These are phyloP conservation scores for Psilocybe azurescens DNA, from an alignment of 768 basidiomycete genomes.

Conservation along the genomic window DNA sequence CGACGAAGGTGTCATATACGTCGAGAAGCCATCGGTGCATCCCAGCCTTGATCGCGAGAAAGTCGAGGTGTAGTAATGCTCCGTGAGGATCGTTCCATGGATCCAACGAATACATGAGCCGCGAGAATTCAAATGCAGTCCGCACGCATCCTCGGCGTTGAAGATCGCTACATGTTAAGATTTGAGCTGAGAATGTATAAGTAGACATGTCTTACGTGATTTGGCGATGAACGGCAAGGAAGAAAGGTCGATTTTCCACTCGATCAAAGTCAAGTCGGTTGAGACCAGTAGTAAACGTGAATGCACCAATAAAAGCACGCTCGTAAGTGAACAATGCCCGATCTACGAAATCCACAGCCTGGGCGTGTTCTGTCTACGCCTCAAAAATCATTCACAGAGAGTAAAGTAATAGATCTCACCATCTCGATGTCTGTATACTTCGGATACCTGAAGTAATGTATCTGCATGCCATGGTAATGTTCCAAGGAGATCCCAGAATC, in stretches of 20 bases:
- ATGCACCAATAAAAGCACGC: slow-evolving; percentile 86
- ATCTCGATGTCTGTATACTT: too few species aligned
- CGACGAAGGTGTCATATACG: slow-evolving; percentile 56
- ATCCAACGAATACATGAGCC: slow-evolving; percentile 85
- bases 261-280: slow-evolving; percentile 89
- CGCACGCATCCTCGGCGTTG: slow-evolving; percentile 89
- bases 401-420: too few species aligned
- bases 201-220: slow-evolving; percentile 61
- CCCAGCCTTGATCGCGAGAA: slow-evolving; percentile 80
- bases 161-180: slow-evolving; percentile 60
- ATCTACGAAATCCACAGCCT: too few species aligned
- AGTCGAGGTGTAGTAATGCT: slow-evolving; percentile 81
- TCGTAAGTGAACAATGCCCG: too few species aligned
- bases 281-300: slow-evolving; percentile 81
- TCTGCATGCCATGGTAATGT: too few species aligned
- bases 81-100: slow-evolving; percentile 92
- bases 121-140: slow-evolving; percentile 90
- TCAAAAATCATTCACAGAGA: too few species aligned
- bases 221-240: slow-evolving; percentile 84
- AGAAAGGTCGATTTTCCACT: slow-evolving; percentile 94
- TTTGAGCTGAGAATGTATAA: neutral
- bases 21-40: slow-evolving; percentile 84
- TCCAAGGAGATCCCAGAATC: too few species aligned
- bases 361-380: too few species aligned
- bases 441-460: too few species aligned